Conservation (phyloP, 441 rosid genomes). For the Euphorbia celastroides region DNA sequence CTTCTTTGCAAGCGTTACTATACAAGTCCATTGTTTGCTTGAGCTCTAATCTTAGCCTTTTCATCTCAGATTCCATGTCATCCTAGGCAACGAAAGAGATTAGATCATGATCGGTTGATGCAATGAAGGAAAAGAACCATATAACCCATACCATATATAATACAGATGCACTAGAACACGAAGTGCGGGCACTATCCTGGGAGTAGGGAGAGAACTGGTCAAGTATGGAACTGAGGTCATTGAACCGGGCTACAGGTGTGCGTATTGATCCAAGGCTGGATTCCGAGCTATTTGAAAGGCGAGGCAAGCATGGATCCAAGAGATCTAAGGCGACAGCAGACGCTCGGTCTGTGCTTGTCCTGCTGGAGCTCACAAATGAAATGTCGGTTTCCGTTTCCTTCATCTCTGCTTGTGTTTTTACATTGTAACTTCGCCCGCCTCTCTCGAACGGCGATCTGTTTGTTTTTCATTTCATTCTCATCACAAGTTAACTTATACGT, state of each 20-base stretch:
- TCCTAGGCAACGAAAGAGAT: constrained; percentile 33
- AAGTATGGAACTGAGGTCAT: constrained; percentile 32
- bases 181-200: constrained; percentile 48
- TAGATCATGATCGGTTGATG: neutral
- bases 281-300: constrained; percentile 52
- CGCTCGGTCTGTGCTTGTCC: constrained; percentile 65
- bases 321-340: constrained; percentile 44
- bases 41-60: constrained; percentile 73
- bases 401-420: constrained; percentile 38
- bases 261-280: constrained; percentile 54
- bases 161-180: constrained; percentile 48
- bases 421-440: constrained; percentile 23
- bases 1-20: constrained; percentile 85
- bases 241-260: constrained; percentile 42
- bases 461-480: neutral
- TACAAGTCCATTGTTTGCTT: constrained; percentile 91
- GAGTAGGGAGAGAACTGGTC: constrained; percentile 48
- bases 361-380: constrained; percentile 65
- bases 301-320: constrained; percentile 35
- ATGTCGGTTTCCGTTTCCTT: constrained; percentile 71
- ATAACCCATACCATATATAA: constrained; percentile 41
- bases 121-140: neutral
- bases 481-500: neutral
- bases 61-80: constrained; percentile 83
- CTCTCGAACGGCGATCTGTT: constrained; percentile 53